Evolutionary conservation across 2,329 filamentous ascomycete genomes (phyloP).

Genomic region (Xylariales sp.): DNA sequence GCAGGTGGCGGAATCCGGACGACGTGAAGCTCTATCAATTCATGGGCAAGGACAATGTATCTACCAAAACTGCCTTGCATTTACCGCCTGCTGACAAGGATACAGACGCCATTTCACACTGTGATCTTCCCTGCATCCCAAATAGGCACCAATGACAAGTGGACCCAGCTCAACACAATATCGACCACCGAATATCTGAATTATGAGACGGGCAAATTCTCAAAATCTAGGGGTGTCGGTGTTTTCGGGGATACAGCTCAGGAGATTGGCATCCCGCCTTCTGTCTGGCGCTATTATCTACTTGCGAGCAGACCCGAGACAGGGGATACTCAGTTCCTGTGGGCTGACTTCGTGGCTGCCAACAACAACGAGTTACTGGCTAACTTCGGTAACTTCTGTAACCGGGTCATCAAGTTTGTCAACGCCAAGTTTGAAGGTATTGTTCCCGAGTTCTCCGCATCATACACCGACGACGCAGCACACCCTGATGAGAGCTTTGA

Average conservation of each 20-base stretch:
- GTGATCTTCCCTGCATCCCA: constrained; percentile 72
- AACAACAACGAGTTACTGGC: constrained; percentile 70
- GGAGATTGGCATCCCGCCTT: constrained; percentile 63
- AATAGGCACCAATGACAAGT: constrained; percentile 64
- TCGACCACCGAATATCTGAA: constrained; percentile 70
- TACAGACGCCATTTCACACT: constrained; percentile 64
- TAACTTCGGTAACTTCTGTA: constrained; percentile 65
- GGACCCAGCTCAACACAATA: constrained; percentile 70
- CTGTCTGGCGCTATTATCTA: constrained; percentile 75
- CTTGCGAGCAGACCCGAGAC: constrained; percentile 68
- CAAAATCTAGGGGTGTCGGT: constrained; percentile 67
- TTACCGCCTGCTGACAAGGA: too few species aligned
- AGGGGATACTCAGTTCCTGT: constrained; percentile 70
- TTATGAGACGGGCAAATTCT: constrained; percentile 70
- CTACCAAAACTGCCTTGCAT: too few species aligned
- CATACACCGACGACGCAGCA: too few species aligned
- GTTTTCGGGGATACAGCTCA: constrained; percentile 71
- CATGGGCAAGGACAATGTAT: constrained; percentile 77
- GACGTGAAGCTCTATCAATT: constrained; percentile 72
- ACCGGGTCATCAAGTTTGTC: constrained; percentile 70
- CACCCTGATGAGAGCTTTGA: constrained; percentile 51
- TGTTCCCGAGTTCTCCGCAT: constrained; percentile 56
- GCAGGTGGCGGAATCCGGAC: constrained; percentile 70
- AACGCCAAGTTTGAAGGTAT: constrained; percentile 69
- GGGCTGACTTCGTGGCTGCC: constrained; percentile 63